Evolutionary conservation across 345 rosid genomes (phyloP), one percentile per base, ranked within the genome.

Genomic region (Rhizophora apiculata): DNA sequence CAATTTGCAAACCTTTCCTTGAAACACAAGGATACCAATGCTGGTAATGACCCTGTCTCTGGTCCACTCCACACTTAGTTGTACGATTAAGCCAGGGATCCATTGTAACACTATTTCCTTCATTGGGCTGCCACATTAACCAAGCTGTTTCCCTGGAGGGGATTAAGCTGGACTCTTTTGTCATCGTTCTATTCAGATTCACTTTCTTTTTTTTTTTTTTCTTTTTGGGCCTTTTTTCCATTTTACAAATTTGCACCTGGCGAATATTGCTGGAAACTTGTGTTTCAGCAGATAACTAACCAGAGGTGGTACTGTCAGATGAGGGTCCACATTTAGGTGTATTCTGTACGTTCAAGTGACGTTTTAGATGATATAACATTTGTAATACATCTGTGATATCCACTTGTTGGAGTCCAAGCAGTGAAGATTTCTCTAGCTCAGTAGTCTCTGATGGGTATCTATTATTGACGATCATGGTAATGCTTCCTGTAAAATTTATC

Each of bases 1-100:
- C 98, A 88, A 79, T 87, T 96, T 69, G 85, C 85, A 32, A 88
- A 80, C 77, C 97, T 92, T 67, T 89, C 99, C 53, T 62, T 92
- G 72, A 90, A 85, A 62, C 83, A 82, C 31, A 90, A 86, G 76
- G 94, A 90, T 69, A 75, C 90, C 54, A 85, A 74, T 77, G 68
- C 86, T 67, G 85, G 90, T 62, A 85, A 73, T 58, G 94, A 90
- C 67, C 66, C 88, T 68, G 85, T 87, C 64, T 83, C 81, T 69
- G 85, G 91, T 77, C 79, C 85, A n/a, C 83, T 84, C 72, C 90
- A 68, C 77, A 86, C 76, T 75, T 90, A 88, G 87, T 60, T 72
- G 68, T 29, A 64, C 63, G 69, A 69, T 29, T 30, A 65, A 72
- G 68, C 71, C 68, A 37, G 74, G 75, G 57, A 68, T 54, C 60